Percentiles rank a stretch among this genome's conserved stretches.
These are phyloP conservation scores for Geosmithia morbida DNA, from an alignment of 2,329 filamentous ascomycete genomes.

Conservation along the genomic window DNA sequence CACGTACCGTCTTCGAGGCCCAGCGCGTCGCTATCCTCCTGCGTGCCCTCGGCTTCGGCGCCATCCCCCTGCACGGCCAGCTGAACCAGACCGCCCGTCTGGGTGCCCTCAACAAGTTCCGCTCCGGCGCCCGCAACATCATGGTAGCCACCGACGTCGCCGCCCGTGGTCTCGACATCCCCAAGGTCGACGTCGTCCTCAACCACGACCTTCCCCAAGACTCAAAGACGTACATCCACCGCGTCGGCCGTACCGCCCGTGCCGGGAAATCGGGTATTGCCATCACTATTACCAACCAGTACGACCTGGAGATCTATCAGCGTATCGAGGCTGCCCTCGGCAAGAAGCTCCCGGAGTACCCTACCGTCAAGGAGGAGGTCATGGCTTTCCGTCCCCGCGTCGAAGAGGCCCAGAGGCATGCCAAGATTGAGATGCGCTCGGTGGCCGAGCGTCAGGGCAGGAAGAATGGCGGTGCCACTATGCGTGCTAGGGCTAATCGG, in stretches of 20 bases:
- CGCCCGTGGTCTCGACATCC: slow-evolving; percentile 82
- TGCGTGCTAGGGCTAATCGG: slow-evolving; percentile 29
- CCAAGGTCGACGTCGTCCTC: slow-evolving; percentile 74
- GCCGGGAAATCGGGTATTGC: slow-evolving; percentile 76
- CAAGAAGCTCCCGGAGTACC: slow-evolving; percentile 58
- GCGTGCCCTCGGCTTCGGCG: slow-evolving; percentile 71
- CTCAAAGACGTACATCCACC: slow-evolving; percentile 82
- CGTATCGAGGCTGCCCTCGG: slow-evolving; percentile 74
- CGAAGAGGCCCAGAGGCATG: slow-evolving; percentile 69
- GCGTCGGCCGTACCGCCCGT: slow-evolving; percentile 76
- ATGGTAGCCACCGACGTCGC: slow-evolving; percentile 92
- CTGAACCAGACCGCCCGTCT: slow-evolving; percentile 77
- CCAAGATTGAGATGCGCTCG: slow-evolving; percentile 69
- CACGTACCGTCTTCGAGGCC: slow-evolving; percentile 80
- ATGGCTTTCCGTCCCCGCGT: slow-evolving; percentile 68
- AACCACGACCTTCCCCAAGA: slow-evolving; percentile 78
- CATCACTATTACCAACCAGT: slow-evolving; percentile 72
- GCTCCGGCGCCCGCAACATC: slow-evolving; percentile 64
- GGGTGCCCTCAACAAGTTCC: slow-evolving; percentile 84
- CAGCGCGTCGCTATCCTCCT: slow-evolving; percentile 75
- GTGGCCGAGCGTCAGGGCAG: slow-evolving; percentile 55
- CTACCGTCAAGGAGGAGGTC: slow-evolving; percentile 65
- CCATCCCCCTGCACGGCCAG: slow-evolving; percentile 86
- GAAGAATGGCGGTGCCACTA: slow-evolving; percentile 28
- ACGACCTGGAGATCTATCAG: slow-evolving; percentile 68